Conservation (phyloP, 169 alveolate species). For the Fabrea salina region DNA sequence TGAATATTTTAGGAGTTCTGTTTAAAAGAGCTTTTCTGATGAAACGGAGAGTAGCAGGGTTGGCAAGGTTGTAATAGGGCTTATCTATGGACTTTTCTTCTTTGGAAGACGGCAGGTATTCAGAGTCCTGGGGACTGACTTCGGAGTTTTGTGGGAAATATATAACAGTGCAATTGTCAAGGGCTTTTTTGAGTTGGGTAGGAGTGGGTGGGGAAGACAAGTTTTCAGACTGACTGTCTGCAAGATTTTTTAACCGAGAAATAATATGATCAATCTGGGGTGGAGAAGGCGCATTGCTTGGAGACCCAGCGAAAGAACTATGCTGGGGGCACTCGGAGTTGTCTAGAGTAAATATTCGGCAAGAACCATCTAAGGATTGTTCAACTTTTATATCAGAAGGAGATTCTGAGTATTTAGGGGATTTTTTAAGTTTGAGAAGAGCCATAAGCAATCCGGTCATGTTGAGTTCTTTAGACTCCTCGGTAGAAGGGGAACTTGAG, state of each 20-base stretch:
- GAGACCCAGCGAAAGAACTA: background rate
- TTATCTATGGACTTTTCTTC: background rate
- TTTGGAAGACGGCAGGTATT: background rate
- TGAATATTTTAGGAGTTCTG: background rate
- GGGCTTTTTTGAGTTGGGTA: background rate
- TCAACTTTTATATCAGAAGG: background rate
- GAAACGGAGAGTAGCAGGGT: background rate
- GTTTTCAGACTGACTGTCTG: background rate
- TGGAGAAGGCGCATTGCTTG: background rate
- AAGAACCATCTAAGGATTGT: constrained; percentile 3
- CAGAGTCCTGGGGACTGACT: background rate
- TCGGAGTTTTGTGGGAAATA: background rate
- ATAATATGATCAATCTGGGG: background rate
- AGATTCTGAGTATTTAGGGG: background rate
- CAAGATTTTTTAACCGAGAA: background rate
- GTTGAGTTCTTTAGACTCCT: background rate
- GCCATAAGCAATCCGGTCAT: background rate
- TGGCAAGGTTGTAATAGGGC: background rate
- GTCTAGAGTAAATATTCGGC: background rate
- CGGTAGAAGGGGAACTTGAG: background rate
- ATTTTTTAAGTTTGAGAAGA: background rate
- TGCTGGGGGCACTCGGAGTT: background rate
- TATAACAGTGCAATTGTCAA: constrained; percentile 1
- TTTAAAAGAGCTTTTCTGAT: background rate
- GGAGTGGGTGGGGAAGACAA: background rate